phyloP scores from a whole-genome alignment of 352 stramenopile species.

The Phytophthora rubi region DNA sequence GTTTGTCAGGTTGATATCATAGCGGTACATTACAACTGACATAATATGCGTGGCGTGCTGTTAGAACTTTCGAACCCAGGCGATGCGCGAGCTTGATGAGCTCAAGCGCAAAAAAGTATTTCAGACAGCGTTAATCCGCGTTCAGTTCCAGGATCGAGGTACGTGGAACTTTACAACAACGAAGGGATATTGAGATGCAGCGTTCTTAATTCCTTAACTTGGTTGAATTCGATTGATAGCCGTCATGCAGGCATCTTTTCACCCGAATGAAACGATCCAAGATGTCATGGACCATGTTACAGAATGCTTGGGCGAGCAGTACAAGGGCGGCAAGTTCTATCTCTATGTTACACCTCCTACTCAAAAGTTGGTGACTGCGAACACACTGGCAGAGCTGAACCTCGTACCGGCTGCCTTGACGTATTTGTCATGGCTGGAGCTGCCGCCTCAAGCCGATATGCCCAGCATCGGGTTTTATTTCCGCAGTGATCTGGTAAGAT shows the following conservation, averaged over 20 bases:
- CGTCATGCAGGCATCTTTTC: conserved; percentile 82
- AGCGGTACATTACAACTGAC: not conserved
- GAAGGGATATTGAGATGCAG: not conserved
- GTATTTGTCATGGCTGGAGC: conserved; percentile 80
- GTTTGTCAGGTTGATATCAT: conserved; percentile 32
- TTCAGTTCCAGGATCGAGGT: conserved; percentile 89
- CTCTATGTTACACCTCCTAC: conserved; percentile 83
- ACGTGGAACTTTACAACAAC: conserved; percentile 5
- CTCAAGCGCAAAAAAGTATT: conserved; percentile 87
- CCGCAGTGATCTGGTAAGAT: conserved; percentile 59
- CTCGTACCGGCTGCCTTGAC: conserved; percentile 79
- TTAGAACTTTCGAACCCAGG: conserved; percentile 85
- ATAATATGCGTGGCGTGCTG: not conserved
- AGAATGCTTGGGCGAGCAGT: conserved; percentile 46
- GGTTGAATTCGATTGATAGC: conserved; percentile 41
- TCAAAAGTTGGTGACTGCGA: conserved; percentile 60
- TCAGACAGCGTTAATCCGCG: conserved; percentile 73
- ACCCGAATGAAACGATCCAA: conserved; percentile 79
- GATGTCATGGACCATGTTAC: conserved; percentile 74
- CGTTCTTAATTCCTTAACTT: not conserved
- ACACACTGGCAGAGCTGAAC: conserved; percentile 71
- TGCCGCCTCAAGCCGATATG: conserved; percentile 23
- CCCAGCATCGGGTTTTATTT: conserved; percentile 59
- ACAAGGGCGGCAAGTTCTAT: conserved; percentile 54
- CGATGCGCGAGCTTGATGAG: conserved; percentile 89